Conservation (phyloP, 2,329 filamentous ascomycete genomes). For the Penicillium janthinellum region DNA sequence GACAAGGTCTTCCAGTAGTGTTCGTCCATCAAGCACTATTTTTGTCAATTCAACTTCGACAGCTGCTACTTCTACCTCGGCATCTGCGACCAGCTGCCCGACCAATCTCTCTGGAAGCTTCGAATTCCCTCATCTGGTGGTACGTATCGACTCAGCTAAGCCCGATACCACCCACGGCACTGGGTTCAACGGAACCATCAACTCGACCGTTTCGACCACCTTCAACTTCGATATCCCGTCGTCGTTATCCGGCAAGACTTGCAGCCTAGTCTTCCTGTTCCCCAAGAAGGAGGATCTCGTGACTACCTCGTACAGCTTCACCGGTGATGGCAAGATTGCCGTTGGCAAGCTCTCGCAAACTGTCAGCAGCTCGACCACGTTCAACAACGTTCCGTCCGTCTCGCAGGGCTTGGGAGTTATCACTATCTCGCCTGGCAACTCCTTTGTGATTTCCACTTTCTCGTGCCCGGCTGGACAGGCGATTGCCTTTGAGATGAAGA, state of each 20-base stretch:
- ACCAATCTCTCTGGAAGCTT: constrained; percentile 51
- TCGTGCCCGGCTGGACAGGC: constrained; percentile 56
- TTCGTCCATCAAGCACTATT: not conserved
- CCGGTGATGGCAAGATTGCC: constrained; percentile 55
- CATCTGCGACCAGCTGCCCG: constrained; percentile 41
- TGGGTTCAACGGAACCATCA: constrained; percentile 59
- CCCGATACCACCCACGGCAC: constrained; percentile 58
- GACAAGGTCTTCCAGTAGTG: not conserved
- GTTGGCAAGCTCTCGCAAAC: constrained; percentile 52
- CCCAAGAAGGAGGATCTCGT: constrained; percentile 58
- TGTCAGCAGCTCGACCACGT: constrained; percentile 56
- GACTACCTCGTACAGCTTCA: constrained; percentile 60
- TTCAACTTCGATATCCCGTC: constrained; percentile 70
- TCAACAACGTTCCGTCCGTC: constrained; percentile 53
- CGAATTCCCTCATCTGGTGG: constrained; percentile 64
- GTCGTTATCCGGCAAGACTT: constrained; percentile 59
- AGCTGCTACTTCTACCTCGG: constrained; percentile 3
- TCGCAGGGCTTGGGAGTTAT: constrained; percentile 47
- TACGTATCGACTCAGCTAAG: constrained; percentile 59
- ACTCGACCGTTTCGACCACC: constrained; percentile 56
- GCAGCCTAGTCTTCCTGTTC: constrained; percentile 67
- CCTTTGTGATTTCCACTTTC: constrained; percentile 56
- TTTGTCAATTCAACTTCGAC: not conserved
- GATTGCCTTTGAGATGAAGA: constrained; percentile 56
- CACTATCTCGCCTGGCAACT: constrained; percentile 55